Evolutionary conservation across 306 rosid species (phyloP).

Genomic region (Cajanus cajan): DNA sequence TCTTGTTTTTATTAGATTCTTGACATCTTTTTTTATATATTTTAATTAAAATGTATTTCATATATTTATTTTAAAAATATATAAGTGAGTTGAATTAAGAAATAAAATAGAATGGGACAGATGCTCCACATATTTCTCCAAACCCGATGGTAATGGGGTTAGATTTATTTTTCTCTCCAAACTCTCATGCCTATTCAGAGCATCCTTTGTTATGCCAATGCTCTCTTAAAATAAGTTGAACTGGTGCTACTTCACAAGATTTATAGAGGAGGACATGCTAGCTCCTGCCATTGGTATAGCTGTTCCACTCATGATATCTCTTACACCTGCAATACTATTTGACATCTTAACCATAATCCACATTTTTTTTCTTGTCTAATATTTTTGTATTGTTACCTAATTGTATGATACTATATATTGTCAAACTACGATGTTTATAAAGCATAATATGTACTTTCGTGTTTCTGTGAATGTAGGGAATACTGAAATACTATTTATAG

Average conservation of each 20-base stretch:
- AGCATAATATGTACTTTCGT: background rate
- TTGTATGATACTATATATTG: background rate
- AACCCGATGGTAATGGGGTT: background rate
- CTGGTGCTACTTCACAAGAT: background rate
- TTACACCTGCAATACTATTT: background rate
- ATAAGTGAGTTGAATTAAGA: background rate
- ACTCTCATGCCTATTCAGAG: background rate
- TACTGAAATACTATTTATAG: background rate
- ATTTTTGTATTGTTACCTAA: background rate
- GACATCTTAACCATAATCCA: background rate
- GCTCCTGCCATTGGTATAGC: background rate
- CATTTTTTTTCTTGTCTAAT: background rate
- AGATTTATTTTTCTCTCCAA: background rate
- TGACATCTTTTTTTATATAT: background rate
- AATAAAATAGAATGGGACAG: background rate
- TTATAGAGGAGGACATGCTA: background rate
- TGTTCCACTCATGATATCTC: conserved; percentile 1
- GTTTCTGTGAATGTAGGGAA: background rate
- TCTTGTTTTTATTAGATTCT: background rate
- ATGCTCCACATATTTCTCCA: background rate
- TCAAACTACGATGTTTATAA: background rate
- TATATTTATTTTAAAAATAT: background rate
- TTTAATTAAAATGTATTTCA: background rate
- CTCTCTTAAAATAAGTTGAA: background rate
- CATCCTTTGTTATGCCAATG: background rate